Base-by-base conservation (phyloP, 2,329 filamentous ascomycete species). In the Aspergillus hortae region DNA sequence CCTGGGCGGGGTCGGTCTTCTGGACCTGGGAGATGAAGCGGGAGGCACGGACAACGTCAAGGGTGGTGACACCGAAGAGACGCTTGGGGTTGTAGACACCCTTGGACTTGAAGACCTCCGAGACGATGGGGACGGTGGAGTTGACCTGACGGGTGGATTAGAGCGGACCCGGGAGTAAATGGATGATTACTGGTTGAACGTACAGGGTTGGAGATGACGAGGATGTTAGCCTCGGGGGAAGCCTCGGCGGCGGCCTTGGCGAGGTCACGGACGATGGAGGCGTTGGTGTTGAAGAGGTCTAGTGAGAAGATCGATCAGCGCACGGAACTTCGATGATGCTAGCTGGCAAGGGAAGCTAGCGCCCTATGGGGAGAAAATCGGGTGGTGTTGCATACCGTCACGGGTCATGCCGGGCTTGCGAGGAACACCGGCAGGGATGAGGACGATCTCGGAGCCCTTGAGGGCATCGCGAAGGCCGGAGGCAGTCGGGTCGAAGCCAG, bases 221-320 rank as follows among this genome's bases (percentile, higher is more conserved):
- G 86, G 75, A 97, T 83, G 80, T 95, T 95, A 77, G 94, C 94
- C 61, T 96, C 83, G 68, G 94, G 94, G 72, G 87, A 84, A 65
- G 89, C 84, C 69, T 95, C 86, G 69, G 94, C 94, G 71, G 85
- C 86, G 68, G 91, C 92, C 85, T 96, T 95, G 80, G 92, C 92
- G 62, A 99, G 86, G 78, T 97, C 94, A 72, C 92, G 92, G 74
- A 99, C 94, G 76, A 99, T 99, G 74, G 90, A 95, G 77, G 94
- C 94, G 78, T 99, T 99, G 84, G 92, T 99, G 87, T 97, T 97
- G 91, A 99, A 99, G 61, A 99, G 88, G 75, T 99, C 92, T 85
- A 49, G 17, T 4, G 15, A 53, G 43, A 27, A 53, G 41, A 27
- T 30, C 14, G 52, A 54, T 54, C 35, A 55, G 55, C 48, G 15